Conservation (phyloP, 2,329 filamentous ascomycete genomes). For the Huntiella abstrusa region DNA sequence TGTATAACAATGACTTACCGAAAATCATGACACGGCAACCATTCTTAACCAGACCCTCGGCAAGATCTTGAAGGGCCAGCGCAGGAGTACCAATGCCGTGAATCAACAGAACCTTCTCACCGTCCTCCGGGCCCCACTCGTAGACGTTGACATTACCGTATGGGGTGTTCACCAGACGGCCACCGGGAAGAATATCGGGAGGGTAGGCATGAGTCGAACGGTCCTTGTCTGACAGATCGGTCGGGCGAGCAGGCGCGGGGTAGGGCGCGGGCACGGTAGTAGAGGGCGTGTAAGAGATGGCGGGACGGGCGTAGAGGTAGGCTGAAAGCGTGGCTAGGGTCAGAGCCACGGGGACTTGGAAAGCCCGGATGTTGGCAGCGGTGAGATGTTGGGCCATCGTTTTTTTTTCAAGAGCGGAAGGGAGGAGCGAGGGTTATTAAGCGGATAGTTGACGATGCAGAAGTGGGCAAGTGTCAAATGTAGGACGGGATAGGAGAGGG, state of each 20-base stretch:
- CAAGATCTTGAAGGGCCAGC: conserved; percentile 47
- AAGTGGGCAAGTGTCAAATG: not conserved
- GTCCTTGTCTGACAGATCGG: conserved; percentile 14
- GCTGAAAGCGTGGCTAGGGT: conserved; percentile 19
- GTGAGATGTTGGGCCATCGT: conserved; percentile 9
- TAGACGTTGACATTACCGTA: conserved; percentile 58
- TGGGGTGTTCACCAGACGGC: conserved; percentile 46
- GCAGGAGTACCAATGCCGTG: conserved; percentile 71
- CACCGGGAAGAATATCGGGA: conserved; percentile 49
- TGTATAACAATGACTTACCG: conserved; percentile 26
- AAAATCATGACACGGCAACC: conserved; percentile 68
- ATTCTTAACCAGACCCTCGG: conserved; percentile 40
- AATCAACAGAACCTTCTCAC: conserved; percentile 53
- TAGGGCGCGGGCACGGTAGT: conserved; percentile 4
- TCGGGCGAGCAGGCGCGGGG: conserved; percentile 5
- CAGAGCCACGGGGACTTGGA: conserved; percentile 9
- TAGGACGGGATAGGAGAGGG: not conserved
- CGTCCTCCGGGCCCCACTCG: conserved; percentile 59
- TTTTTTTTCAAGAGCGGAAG: not conserved
- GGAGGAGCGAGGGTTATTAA: not conserved
- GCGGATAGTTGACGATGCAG: too few relatives aligned
- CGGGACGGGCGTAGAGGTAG: conserved; percentile 18
- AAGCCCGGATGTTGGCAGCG: conserved; percentile 10
- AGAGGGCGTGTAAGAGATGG: conserved; percentile 12
- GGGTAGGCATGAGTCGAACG: conserved; percentile 39